Base-by-base conservation (phyloP, 2,329 filamentous ascomycete species). In the Tolypocladium cylindrosporum region DNA sequence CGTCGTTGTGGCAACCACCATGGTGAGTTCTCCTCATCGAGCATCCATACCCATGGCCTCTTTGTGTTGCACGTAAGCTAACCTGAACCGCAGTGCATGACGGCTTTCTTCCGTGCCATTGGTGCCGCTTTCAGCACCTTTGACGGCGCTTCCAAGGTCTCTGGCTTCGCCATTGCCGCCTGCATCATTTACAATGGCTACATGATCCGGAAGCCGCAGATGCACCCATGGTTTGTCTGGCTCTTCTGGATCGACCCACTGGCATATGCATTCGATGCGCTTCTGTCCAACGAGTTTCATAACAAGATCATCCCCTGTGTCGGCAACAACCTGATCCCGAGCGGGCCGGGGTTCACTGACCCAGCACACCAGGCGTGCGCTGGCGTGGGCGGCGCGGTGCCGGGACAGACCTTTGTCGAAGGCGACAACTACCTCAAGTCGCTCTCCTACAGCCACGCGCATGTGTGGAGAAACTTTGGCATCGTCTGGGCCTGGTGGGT, bases 261-360 rank as follows among this genome's bases (percentile, higher is more conserved):
- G 3, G 82, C 87, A 0, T 90, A 90, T 59, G 84, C 78, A 0
- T 91, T 90, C 58, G 84, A 90, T 62, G 81, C 80, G 0, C 69
- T 91, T 0, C 76, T 90, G 65, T 76, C 84, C 0, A 91, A 91
- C 63, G 88, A 91, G 66, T 90, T 91, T 58, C 78, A 87, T 61
- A 73, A 72, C 40, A 73, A 87, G 65, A 74, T 65, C 2, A 77
- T 84, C 21, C 71, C 74, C 1, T 85, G 82, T 58, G 76, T 77
- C 3, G 75, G 72, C 2, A 61, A 60, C 36, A 81, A 80, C 59
- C 68, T 85, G 7, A 72, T 84, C 4, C 82, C 82, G 0, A 75
- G 67, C 54, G 79, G 81, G 0, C 72, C 76, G 0, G 72, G 72
- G 1, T 86, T 83, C 58, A 55, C 65, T 65, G 60, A 79, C 71